Conservation (phyloP, 306 rosid genomes). For the Trifolium pratense region DNA sequence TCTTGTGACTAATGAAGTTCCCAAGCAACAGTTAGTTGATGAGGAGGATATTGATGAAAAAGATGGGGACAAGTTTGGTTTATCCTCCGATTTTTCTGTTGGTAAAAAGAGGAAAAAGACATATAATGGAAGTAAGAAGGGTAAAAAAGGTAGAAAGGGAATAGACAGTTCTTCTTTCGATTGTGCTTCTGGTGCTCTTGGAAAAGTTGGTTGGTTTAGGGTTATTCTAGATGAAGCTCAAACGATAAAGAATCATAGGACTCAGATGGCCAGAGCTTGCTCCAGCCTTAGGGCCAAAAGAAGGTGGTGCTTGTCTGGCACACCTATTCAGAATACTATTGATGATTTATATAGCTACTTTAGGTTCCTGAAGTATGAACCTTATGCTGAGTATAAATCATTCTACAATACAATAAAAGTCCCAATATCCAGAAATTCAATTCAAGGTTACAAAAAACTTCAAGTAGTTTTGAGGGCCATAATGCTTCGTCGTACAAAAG, state of each 20-base stretch:
- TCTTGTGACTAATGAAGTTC: conserved; percentile 90
- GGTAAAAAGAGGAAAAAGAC: conserved; percentile 77
- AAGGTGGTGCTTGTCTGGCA: conserved; percentile 99
- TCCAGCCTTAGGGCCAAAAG: conserved; percentile 95
- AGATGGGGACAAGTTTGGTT: conserved; percentile 67
- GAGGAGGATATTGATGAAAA: conserved; percentile 83
- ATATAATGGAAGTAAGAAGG: conserved; percentile 54
- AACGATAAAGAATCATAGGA: conserved; percentile 96
- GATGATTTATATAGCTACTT: conserved; percentile 97
- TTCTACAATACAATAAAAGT: conserved; percentile 84
- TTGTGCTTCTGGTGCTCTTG: conserved; percentile 74
- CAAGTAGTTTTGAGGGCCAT: conserved; percentile 98
- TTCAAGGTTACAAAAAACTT: conserved; percentile 95
- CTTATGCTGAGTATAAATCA: conserved; percentile 87
- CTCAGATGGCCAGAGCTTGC: conserved; percentile 99
- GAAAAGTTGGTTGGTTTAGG: conserved; percentile 93
- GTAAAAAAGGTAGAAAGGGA: conserved; percentile 81
- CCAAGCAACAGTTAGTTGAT: conserved; percentile 85
- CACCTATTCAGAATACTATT: conserved; percentile 92
- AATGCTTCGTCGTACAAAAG: conserved; percentile 99
- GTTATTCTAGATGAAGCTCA: conserved; percentile 98
- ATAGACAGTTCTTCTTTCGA: conserved; percentile 62
- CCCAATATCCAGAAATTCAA: conserved; percentile 83
- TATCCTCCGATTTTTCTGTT: conserved; percentile 65
- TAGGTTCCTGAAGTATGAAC: conserved; percentile 94